phyloP scores from a whole-genome alignment of 495 filamentous ascomycete species.

The Penicillium dipodomyicola region DNA sequence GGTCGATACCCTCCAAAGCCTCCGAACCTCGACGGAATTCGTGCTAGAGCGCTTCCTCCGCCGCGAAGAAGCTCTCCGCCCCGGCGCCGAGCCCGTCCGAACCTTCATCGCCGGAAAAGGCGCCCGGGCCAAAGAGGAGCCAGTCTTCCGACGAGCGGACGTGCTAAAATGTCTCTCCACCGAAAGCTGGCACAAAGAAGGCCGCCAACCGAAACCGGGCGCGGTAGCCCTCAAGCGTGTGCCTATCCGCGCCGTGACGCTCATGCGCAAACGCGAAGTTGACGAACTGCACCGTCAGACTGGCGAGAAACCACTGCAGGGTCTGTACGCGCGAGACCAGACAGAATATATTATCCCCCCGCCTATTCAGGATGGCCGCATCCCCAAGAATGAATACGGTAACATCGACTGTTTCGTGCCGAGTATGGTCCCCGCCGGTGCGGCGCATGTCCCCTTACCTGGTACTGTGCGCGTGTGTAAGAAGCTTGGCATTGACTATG shows the following conservation, averaged over 20 bases:
- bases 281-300: conserved; percentile 75
- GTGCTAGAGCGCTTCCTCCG: conserved; percentile 84
- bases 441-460: conserved; percentile 76
- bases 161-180: conserved; percentile 83
- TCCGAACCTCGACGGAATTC: conserved; percentile 81
- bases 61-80: conserved; percentile 84
- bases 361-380: conserved; percentile 78
- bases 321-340: conserved; percentile 79
- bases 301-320: conserved; percentile 82
- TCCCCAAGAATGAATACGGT: conserved; percentile 92
- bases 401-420: conserved; percentile 96
- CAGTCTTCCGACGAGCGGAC: conserved; percentile 77
- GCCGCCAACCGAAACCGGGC: conserved; percentile 67
- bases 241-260: conserved; percentile 85
- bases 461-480: conserved; percentile 78
- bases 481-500: conserved; percentile 80
- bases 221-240: conserved; percentile 79
- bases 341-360: conserved; percentile 89
- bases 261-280: conserved; percentile 83
- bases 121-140: conserved; percentile 67
- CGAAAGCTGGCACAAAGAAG: conserved; percentile 98
- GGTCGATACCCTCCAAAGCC: conserved; percentile 78
- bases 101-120: conserved; percentile 69
- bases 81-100: conserved; percentile 66
- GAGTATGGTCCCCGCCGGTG: conserved; percentile 84